phyloP scores from a whole-genome alignment of 176 grass and related monocot genomes.

The Guadua angustifolia region DNA sequence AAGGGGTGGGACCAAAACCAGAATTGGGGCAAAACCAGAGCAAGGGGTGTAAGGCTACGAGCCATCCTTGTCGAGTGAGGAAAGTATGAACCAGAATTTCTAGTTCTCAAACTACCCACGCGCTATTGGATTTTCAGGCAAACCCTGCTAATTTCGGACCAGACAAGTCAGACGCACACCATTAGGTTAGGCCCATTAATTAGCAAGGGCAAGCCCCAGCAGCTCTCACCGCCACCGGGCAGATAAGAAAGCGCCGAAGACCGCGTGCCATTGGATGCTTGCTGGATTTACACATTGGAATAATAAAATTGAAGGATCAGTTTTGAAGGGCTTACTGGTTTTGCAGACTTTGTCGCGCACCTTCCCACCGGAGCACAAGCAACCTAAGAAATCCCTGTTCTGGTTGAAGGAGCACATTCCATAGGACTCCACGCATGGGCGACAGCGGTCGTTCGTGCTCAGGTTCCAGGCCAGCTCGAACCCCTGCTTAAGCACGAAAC shows the following conservation, averaged over 20 bases:
- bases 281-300: neutral
- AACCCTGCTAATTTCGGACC: neutral
- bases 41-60: neutral
- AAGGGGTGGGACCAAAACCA: too few relatives aligned
- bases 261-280: too few relatives aligned
- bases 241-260: neutral
- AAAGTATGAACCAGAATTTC: neutral
- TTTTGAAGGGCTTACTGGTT: neutral
- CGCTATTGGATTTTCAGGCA: neutral
- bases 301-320: neutral
- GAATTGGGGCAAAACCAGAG: neutral
- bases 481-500: neutral
- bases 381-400: neutral
- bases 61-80: neutral
- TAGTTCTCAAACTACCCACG: neutral
- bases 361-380: slow-evolving; percentile 30
- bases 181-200: neutral
- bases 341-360: neutral
- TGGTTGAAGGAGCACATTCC: slow-evolving; percentile 17
- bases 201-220: neutral
- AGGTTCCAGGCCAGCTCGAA: slow-evolving; percentile 45
- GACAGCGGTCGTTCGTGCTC: rapidly evolving
- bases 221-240: neutral
- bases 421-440: neutral
- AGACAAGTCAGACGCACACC: neutral